Conservation (phyloP, 1,139 yeast species). For the Geotrichum australiense region DNA sequence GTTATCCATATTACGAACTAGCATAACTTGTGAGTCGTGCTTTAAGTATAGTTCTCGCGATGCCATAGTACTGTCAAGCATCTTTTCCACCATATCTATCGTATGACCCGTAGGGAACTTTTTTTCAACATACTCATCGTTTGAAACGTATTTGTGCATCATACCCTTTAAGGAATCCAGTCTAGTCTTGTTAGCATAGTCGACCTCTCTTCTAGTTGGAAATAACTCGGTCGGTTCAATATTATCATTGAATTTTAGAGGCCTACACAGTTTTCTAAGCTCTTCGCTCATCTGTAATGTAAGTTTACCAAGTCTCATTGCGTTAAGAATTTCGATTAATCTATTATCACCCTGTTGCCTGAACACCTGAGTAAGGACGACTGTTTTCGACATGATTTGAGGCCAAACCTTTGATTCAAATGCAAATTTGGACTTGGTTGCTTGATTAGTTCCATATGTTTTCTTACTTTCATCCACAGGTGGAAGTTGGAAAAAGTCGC, state of each 20-base stretch:
- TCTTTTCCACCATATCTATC: constrained; percentile 11
- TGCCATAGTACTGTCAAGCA: constrained; percentile 44
- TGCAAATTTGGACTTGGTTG: constrained; percentile 45
- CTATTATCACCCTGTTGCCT: constrained; percentile 80
- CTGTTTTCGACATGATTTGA: constrained; percentile 50
- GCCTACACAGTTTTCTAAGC: constrained; percentile 46
- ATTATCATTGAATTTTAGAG: constrained; percentile 59
- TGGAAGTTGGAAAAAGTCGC: constrained; percentile 82
- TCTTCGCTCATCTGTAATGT: constrained; percentile 40
- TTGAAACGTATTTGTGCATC: constrained; percentile 6
- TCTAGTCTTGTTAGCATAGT: constrained; percentile 53
- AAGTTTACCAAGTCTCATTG: constrained; percentile 60
- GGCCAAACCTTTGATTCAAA: constrained; percentile 79
- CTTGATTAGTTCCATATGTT: constrained; percentile 25
- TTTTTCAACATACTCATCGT: constrained; percentile 1
- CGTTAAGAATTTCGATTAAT: constrained; percentile 66
- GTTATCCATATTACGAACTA: constrained; percentile 39
- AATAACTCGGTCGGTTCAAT: constrained; percentile 74
- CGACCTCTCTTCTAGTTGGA: constrained; percentile 71
- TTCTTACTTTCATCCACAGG: constrained; percentile 45
- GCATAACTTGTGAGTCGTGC: constrained; percentile 58
- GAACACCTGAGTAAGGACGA: constrained; percentile 70
- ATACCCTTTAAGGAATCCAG: constrained; percentile 36
- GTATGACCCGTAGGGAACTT: constrained; percentile 1
- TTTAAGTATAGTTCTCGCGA: constrained; percentile 42